Evolutionary conservation across 768 basidiomycete species (phyloP).

Genomic region (Neoboletus subvelutipes): DNA sequence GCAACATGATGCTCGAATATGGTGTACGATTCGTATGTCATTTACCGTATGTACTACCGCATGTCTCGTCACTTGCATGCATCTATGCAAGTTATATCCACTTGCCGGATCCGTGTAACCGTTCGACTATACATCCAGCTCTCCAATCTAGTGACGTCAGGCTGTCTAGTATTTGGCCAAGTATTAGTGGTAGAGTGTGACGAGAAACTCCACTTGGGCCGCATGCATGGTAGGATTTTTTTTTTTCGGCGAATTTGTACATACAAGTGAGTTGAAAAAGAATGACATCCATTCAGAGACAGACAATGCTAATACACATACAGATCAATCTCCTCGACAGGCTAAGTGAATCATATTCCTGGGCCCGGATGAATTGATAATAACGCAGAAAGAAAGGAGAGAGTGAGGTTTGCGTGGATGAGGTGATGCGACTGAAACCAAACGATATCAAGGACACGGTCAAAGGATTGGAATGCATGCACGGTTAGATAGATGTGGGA

Average conservation of each 20-base stretch:
- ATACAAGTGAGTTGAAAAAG: conserved; percentile 6
- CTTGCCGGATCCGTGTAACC: too few relatives aligned
- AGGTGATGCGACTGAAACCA: not conserved
- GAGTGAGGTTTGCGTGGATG: not conserved
- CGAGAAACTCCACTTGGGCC: not conserved
- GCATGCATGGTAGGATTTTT: not conserved
- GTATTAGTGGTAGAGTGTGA: too few relatives aligned
- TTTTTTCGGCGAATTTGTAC: too few relatives aligned
- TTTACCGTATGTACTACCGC: too few relatives aligned
- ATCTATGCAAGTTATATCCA: not conserved
- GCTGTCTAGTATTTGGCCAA: not conserved
- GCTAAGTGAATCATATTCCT: not conserved
- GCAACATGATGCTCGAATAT: not conserved
- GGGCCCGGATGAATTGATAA: not conserved
- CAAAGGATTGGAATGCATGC: not conserved
- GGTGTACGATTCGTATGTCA: not conserved
- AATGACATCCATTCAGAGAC: not conserved
- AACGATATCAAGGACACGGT: not conserved
- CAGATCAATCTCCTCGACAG: not conserved
- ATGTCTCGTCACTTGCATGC: too few relatives aligned
- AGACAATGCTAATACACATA: conserved; percentile 4
- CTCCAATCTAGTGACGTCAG: not conserved
- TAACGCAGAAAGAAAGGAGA: conserved; percentile 1
- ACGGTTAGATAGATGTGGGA: not conserved
- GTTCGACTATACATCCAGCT: not conserved